Evolutionary conservation across 169 alveolate species (phyloP).

Genomic region (Plasmodium gaboni): DNA sequence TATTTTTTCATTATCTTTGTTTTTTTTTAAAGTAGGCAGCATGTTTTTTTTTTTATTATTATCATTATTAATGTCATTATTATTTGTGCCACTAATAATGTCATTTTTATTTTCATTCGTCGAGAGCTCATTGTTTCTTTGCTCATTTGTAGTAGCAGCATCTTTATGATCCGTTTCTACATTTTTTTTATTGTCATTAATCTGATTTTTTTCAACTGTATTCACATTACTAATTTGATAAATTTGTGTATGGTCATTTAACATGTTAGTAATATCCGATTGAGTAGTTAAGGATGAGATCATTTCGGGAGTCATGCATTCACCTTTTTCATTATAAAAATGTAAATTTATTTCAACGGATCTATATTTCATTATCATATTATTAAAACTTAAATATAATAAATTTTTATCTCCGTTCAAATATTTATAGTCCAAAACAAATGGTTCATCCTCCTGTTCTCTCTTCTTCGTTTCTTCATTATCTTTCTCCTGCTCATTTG

Average conservation of each 20-base stretch:
- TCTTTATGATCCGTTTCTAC: too few relatives aligned
- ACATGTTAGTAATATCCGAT: too few relatives aligned
- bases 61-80: neutral
- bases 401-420: constrained; percentile 32
- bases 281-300: too few relatives aligned
- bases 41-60: neutral
- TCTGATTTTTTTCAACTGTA: too few relatives aligned
- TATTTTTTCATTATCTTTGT: neutral
- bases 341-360: constrained; percentile 39
- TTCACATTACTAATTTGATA: too few relatives aligned
- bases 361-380: constrained; percentile 48
- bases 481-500: too few relatives aligned
- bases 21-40: neutral
- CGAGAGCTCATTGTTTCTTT: too few relatives aligned
- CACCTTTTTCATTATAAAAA: constrained; percentile 1
- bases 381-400: constrained; percentile 23
- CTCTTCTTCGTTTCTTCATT: too few relatives aligned
- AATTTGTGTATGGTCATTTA: too few relatives aligned
- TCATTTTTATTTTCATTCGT: neutral
- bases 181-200: too few relatives aligned
- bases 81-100: neutral
- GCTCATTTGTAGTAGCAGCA: too few relatives aligned
- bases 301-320: neutral
- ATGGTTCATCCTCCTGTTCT: neutral
- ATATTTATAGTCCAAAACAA: constrained; percentile 24